Evolutionary conservation across 116 monocot genomes (phyloP), one percentile per base, ranked within the genome.

Genomic region (Zostera marina): DNA sequence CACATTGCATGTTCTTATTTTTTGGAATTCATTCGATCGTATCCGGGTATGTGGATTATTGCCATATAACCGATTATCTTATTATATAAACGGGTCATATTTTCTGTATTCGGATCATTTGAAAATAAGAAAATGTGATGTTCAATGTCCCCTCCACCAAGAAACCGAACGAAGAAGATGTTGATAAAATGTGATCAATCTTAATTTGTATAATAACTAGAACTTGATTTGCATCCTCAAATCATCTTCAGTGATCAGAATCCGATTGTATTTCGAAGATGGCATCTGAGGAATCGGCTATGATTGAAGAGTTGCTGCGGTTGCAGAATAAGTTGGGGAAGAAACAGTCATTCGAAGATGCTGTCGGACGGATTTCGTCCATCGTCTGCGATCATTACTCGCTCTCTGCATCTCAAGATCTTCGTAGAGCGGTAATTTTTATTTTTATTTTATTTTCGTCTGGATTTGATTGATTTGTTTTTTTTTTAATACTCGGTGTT

Each of bases 321-420:
- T 32, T 89, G 72, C 90, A 85, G 76, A 77, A 53, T 68, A 77
- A 80, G 60, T 68, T 89, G 12, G 90, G 74, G 22, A 96, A 85
- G 74, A 96, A 89, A 76, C 82, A 82, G 17, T 75, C 73, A 0
- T 94, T 94, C 67, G 88, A 94, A 69, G 82, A 68, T 12, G 84
- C 94, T 19, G 85, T 96, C 58, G 52, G 67, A 32, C 73, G 72
- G 12, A 73, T 85, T 60, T 46, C 70, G 10, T 53, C 61, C 13
- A n/a, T 80, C 45, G 54, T 85, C 15, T 70, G 74, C 8, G 69
- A 71, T 22, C 80, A 43, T 44, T 83, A 82, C 70, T 66, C 57
- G 46, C 14, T 68, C 11, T 71, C 75, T 6, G 56, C 82, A 8
- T 81, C 90, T 14, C 69, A 74, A 2, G 41, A 80, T 11, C 69